Evolutionary conservation across 768 basidiomycete genomes (phyloP).

Genomic region (Pulveroboletus sp.): DNA sequence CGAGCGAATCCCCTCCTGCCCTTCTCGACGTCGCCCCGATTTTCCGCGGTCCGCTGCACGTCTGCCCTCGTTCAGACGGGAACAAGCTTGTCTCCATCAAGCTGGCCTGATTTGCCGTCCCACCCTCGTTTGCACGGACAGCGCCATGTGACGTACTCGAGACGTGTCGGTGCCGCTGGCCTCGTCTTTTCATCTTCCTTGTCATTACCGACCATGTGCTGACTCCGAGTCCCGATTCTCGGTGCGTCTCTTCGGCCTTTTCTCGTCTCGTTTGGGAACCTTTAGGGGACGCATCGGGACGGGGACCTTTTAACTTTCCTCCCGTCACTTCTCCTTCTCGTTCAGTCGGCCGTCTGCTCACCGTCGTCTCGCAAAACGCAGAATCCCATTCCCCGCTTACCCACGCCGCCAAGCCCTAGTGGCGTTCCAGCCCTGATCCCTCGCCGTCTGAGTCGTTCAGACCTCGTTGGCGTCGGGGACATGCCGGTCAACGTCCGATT

Average conservation of each 20-base stretch:
- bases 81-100: conserved; percentile 24
- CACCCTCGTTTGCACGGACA: not conserved
- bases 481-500: not conserved
- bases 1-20: conserved; percentile 2
- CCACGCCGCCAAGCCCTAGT: conserved; percentile 3
- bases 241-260: conserved; percentile 4
- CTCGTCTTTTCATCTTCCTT: conserved; percentile 18
- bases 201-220: conserved; percentile 17
- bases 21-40: not conserved
- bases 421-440: conserved; percentile 9
- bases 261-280: not conserved
- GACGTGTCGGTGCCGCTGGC: conserved; percentile 23
- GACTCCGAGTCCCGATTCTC: conserved; percentile 4
- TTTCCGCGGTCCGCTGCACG: conserved; percentile 2
- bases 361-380: conserved; percentile 12
- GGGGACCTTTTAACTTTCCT: conserved; percentile 9
- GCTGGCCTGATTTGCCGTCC: conserved; percentile 18
- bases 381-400: conserved; percentile 8
- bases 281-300: conserved; percentile 11
- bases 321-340: conserved; percentile 11
- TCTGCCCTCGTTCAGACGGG: conserved; percentile 10
- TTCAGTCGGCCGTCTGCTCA: not conserved
- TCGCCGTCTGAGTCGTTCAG: conserved; percentile 3
- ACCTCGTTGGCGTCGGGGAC: not conserved
- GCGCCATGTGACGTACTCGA: conserved; percentile 25